These are phyloP conservation scores for Geosmithia flava DNA, from an alignment of 2,329 filamentous ascomycete genomes.

Conservation along the genomic window DNA sequence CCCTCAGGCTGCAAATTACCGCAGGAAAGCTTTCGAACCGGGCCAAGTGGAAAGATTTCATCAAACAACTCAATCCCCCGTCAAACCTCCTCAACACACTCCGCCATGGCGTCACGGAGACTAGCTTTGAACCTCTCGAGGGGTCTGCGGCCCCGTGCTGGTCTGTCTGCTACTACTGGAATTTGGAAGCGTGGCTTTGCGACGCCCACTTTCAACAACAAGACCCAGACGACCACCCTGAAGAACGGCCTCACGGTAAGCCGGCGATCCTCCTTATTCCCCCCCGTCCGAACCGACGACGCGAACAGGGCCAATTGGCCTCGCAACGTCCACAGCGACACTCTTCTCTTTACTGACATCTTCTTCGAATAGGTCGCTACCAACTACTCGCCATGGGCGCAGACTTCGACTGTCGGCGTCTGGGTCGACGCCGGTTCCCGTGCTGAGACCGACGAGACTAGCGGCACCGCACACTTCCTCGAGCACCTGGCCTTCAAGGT, in stretches of 20 bases:
- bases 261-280: background rate
- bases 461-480: slow-evolving; percentile 98
- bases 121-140: slow-evolving; percentile 89
- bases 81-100: slow-evolving; percentile 36
- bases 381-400: slow-evolving; percentile 94
- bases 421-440: slow-evolving; percentile 99
- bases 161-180: slow-evolving; percentile 65
- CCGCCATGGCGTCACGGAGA: slow-evolving; percentile 88
- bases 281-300: slow-evolving; percentile 7
- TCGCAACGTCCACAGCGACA: slow-evolving; percentile 4
- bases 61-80: slow-evolving; percentile 43
- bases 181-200: slow-evolving; percentile 79
- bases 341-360: slow-evolving; percentile 13
- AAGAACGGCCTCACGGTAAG: slow-evolving; percentile 93
- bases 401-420: slow-evolving; percentile 95
- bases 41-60: slow-evolving; percentile 33
- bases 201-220: slow-evolving; percentile 58
- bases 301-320: slow-evolving; percentile 22
- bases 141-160: slow-evolving; percentile 78
- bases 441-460: slow-evolving; percentile 96
- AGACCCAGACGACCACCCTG: slow-evolving; percentile 91
- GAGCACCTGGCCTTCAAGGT: slow-evolving; percentile 99
- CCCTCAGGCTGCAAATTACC: slow-evolving; percentile 30
- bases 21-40: slow-evolving; percentile 32
- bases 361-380: slow-evolving; percentile 65